phyloP scores from a whole-genome alignment of 257 asterid genomes.

The Phtheirospermum japonicum region DNA sequence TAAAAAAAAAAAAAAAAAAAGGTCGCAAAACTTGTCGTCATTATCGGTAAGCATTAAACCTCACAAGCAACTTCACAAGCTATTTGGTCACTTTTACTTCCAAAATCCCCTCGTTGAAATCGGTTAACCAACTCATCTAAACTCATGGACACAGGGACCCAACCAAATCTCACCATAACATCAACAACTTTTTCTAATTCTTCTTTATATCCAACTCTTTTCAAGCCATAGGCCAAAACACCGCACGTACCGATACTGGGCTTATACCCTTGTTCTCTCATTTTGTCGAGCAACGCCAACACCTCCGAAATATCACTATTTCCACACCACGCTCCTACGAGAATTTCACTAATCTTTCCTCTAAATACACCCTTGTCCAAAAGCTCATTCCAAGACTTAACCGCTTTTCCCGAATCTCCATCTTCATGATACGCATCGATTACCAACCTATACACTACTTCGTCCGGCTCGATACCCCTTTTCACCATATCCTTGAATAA shows the following conservation, averaged over 20 bases:
- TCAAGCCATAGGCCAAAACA: constrained; percentile 53
- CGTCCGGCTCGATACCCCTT: constrained; percentile 75
- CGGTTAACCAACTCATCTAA: constrained; percentile 43
- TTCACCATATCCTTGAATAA: constrained; percentile 57
- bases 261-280: constrained; percentile 58
- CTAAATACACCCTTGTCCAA: constrained; percentile 56
- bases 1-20: background rate
- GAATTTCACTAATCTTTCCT: constrained; percentile 48
- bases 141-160: constrained; percentile 56
- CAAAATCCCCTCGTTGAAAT: constrained; percentile 33
- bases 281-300: constrained; percentile 44
- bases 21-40: constrained; percentile 13
- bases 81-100: constrained; percentile 28
- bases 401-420: constrained; percentile 53
- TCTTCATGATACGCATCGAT: constrained; percentile 56
- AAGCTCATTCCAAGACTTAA: constrained; percentile 57
- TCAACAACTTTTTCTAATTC: constrained; percentile 45
- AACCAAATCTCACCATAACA: constrained; percentile 53
- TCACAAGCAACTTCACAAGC: constrained; percentile 44
- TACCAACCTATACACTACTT: constrained; percentile 48
- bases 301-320: constrained; percentile 45
- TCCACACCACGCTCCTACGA: constrained; percentile 53
- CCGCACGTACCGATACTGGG: constrained; percentile 61
- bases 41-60: constrained; percentile 32
- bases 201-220: constrained; percentile 56